Percentiles rank a stretch among this genome's conserved stretches.
phyloP scores from a whole-genome alignment of 2,329 filamentous ascomycete genomes.

The Thielaviopsis ethacetica region DNA sequence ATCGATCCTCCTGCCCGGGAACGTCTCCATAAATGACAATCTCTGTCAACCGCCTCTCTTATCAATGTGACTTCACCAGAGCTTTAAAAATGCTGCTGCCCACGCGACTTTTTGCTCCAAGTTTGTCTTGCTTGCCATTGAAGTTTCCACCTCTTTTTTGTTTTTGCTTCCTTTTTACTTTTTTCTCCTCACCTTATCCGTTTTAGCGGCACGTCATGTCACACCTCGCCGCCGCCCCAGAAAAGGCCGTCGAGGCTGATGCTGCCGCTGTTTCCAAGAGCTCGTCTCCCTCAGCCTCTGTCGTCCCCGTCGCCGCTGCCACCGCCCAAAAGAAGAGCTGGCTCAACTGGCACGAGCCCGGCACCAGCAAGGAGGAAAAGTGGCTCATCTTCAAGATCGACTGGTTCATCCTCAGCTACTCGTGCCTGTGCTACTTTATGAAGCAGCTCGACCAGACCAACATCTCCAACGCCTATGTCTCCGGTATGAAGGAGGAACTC shows the following conservation, averaged over 20 bases:
- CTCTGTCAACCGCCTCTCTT: not conserved
- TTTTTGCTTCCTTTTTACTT: no score
- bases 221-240: no score
- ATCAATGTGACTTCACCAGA: not conserved
- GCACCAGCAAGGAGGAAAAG: constrained; percentile 25
- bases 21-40: not conserved
- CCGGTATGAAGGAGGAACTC: constrained; percentile 17
- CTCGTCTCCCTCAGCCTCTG: not conserved
- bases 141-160: no score
- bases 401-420: constrained; percentile 40
- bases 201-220: not conserved
- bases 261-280: not conserved
- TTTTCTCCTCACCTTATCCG: no score
- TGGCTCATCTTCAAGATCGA: constrained; percentile 32
- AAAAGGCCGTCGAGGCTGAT: not conserved
- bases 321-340: constrained; percentile 13
- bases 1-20: not conserved
- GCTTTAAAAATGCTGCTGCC: no score
- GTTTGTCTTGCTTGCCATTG: no score
- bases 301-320: not conserved
- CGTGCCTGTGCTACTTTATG: constrained; percentile 40
- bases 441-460: constrained; percentile 28
- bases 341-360: constrained; percentile 27
- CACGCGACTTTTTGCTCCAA: no score
- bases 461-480: constrained; percentile 21